Evolutionary conservation across 768 basidiomycete genomes (phyloP), one percentile per base, ranked within the genome.

Genomic region (Sutorius australiensis): DNA sequence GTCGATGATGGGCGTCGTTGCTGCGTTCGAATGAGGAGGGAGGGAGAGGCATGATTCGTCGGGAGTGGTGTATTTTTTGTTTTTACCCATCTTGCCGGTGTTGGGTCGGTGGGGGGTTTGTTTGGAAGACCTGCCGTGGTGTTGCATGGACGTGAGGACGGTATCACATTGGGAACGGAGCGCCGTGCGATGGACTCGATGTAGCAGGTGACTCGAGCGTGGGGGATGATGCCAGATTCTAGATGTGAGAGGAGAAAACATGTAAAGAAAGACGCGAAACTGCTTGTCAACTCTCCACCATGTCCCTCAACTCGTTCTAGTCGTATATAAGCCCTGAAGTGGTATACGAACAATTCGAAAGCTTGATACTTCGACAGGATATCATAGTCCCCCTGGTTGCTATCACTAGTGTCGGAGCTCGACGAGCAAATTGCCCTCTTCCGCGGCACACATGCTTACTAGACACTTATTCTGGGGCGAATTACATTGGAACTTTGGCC

Each of bases 1-100:
- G 70, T 94, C 92, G 16, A 92, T 75, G 59, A 93, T 81, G 3
- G 77, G 70, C 3, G 58, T 63, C 17, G 59, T 43, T 3, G 60
- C 46, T 30, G 60, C 39, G 42, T 37, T 47, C 13, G 58, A 46
- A 38, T 69, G 70, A 1, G 47, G 50, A 6, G 75, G 72, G 3
- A 76, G 63, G 2, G 55, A 33, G 31, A 76, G 72, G 46, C 70
- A 61, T 27, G 67, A 62, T 54, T 76, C 75, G 43, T 62, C 16
- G 0, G 71, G 70, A 8, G 63, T 39, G 30, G 36, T 34, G 6
- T 39, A 42, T 43, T 67, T 65, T 45, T 73, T 75, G 50, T 76
- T 73, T 58, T 75, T 75, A 45, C 68, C 71, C 74, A 74, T 75
- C 16, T 40, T 50, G 77, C 53, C 9, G 7, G 24, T 49, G 30